Conservation (phyloP, 306 rosid species). For the Quercus engelmannii region DNA sequence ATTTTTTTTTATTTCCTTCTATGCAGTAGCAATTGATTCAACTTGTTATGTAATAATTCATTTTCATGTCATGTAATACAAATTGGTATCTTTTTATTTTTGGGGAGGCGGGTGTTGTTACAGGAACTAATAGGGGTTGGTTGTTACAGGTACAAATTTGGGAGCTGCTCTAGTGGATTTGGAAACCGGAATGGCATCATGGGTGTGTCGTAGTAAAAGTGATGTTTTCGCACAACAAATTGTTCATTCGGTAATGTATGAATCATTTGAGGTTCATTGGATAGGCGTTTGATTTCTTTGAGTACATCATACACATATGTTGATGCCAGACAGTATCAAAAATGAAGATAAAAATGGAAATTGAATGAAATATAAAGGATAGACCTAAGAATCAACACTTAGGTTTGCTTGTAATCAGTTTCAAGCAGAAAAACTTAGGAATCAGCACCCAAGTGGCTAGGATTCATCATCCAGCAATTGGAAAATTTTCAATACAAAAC, state of each 20-base stretch:
- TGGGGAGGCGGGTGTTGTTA: neutral
- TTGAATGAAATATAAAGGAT: too few relatives aligned
- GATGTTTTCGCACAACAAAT: constrained; percentile 86
- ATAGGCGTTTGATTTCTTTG: neutral
- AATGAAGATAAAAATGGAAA: too few relatives aligned
- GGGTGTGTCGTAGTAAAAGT: constrained; percentile 75
- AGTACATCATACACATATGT: neutral
- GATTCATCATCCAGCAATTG: too few relatives aligned
- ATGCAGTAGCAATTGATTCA: neutral
- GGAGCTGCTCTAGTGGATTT: constrained; percentile 81
- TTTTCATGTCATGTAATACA: neutral
- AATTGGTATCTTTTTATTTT: constrained; percentile 1
- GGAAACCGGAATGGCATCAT: constrained; percentile 57
- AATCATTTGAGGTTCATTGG: neutral
- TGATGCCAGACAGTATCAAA: too few relatives aligned
- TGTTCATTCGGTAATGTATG: constrained; percentile 61
- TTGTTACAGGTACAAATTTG: constrained; percentile 56
- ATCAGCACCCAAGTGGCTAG: too few relatives aligned
- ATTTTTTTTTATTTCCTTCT: neutral
- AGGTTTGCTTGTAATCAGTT: too few relatives aligned
- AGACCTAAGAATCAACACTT: too few relatives aligned
- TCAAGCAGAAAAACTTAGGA: too few relatives aligned
- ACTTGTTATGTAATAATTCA: neutral
- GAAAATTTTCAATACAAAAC: too few relatives aligned
- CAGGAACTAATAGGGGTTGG: constrained; percentile 67